Evolutionary conservation across 495 filamentous ascomycete species (phyloP), one percentile per base, ranked within the genome.

Genomic region (Cetradonia linearis): DNA sequence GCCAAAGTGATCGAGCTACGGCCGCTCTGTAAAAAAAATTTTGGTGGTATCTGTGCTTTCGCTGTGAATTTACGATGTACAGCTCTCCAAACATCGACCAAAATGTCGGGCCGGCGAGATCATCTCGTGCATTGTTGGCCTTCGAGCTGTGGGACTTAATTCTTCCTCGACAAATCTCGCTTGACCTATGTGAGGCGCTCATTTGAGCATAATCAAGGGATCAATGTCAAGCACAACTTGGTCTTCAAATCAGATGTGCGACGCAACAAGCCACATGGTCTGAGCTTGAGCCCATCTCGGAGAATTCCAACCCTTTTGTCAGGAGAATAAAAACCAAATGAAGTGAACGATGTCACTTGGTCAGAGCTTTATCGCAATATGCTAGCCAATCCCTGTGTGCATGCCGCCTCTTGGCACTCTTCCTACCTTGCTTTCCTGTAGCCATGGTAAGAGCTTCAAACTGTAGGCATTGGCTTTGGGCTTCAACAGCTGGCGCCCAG

Each of bases 341-440:
- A n/a, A n/a, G 18, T n/a, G 16, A 46, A 34, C 31, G 31, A 54
- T 54, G 30, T 54, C 50, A 54, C 50, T 54, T 54, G 50, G 50
- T 9, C 50, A 54, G 50, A 54, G 50, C 50, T 54, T 46, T 31
- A 30, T 30, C 28, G 30, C 50, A 54, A 54, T 54, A 54, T 34
- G 9, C 20, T 9, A 34, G 5, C n/a, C 31, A 36, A 34, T 36
- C 28, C 13, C 8, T 54, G 28, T 18, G n/a, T 54, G 50, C 33
- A 33, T 20, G 9, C 30, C 50, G 30, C 50, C 1, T 23, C 18
- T 54, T 23, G 20, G 50, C 30, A n/a, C 49, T 53, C 2, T 14
- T 53, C 11, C 49, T 23, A 18, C 28, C 30, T 34, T 18, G 18
- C 23, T 23, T n/a, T n/a, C n/a, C n/a, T n/a, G n/a, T n/a, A n/a